Evolutionary conservation across 768 basidiomycete species (phyloP).

Genomic region (Mycena galopus): DNA sequence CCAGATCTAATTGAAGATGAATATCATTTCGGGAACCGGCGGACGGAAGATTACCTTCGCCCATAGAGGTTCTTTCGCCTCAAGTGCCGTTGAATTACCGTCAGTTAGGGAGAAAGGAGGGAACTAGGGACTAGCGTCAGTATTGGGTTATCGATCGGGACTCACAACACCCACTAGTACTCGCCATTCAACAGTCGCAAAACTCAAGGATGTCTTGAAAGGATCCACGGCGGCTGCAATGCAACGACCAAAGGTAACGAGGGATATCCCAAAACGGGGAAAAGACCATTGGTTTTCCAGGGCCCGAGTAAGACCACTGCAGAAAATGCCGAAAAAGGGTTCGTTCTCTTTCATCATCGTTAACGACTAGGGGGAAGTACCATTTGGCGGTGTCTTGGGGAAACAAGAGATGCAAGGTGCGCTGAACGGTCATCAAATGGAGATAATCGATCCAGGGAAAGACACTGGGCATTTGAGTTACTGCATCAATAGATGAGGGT

Average conservation of each 20-base stretch:
- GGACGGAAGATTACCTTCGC: neutral
- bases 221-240: conserved; percentile 27
- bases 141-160: no score
- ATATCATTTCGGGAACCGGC: neutral
- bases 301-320: conserved; percentile 21
- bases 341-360: neutral
- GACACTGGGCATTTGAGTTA: neutral
- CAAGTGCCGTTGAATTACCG: neutral
- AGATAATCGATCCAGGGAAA: conserved; percentile 27
- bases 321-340: conserved; percentile 13
- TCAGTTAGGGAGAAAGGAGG: neutral
- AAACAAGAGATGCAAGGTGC: conserved; percentile 17
- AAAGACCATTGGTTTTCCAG: neutral
- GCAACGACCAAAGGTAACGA: conserved; percentile 10
- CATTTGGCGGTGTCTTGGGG: conserved; percentile 4
- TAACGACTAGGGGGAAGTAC: conserved; percentile 11
- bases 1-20: conserved; percentile 9
- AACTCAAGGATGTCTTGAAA: conserved; percentile 25
- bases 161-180: neutral
- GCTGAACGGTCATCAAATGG: conserved; percentile 23
- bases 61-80: conserved; percentile 13
- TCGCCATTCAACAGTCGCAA: neutral
- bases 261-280: conserved; percentile 1
- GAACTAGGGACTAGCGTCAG: neutral
- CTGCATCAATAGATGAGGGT: no score